Evolutionary conservation across 2,329 filamentous ascomycete genomes (phyloP).

Genomic region (Fusarium buxicola): DNA sequence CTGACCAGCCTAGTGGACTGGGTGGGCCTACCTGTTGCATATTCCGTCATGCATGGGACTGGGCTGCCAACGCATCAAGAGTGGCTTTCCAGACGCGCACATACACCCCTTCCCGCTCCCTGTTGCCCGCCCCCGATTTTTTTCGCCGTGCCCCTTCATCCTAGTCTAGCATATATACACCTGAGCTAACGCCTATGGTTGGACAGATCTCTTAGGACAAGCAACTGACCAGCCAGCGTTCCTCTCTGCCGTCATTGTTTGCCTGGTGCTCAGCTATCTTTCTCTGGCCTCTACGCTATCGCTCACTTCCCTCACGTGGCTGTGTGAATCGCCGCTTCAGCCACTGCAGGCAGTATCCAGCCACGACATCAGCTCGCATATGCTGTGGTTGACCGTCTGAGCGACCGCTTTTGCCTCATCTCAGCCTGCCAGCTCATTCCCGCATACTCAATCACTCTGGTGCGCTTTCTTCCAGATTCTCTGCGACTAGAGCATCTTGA

Average conservation of each 20-base stretch:
- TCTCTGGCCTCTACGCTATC: conserved; percentile 17
- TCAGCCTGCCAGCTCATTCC: conserved; percentile 71
- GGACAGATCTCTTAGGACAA: conserved; percentile 48
- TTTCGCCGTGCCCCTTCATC: conserved; percentile 37
- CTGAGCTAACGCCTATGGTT: conserved; percentile 52
- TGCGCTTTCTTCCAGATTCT: conserved; percentile 59
- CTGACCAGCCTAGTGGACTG: conserved; percentile 35
- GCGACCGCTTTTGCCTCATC: conserved; percentile 59
- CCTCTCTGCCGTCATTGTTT: conserved; percentile 35
- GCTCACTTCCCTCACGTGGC: conserved; percentile 57
- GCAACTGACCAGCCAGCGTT: conserved; percentile 43
- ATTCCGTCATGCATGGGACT: conserved; percentile 68
- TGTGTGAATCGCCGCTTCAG: conserved; percentile 51
- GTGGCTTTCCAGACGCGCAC: conserved; percentile 47
- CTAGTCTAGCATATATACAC: conserved; percentile 48
- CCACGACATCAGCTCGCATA: conserved; percentile 68
- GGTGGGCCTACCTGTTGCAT: conserved; percentile 57
- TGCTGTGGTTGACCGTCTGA: conserved; percentile 66
- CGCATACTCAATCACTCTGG: conserved; percentile 69
- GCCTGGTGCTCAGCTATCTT: conserved; percentile 25
- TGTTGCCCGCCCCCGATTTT: conserved; percentile 41
- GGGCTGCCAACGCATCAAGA: conserved; percentile 54
- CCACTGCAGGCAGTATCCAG: conserved; percentile 49
- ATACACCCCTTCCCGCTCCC: conserved; percentile 43
- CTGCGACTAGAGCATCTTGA: conserved; percentile 44